Evolutionary conservation across 805 yeast species (phyloP).

Genomic region (Hanseniaspora lachancei): DNA sequence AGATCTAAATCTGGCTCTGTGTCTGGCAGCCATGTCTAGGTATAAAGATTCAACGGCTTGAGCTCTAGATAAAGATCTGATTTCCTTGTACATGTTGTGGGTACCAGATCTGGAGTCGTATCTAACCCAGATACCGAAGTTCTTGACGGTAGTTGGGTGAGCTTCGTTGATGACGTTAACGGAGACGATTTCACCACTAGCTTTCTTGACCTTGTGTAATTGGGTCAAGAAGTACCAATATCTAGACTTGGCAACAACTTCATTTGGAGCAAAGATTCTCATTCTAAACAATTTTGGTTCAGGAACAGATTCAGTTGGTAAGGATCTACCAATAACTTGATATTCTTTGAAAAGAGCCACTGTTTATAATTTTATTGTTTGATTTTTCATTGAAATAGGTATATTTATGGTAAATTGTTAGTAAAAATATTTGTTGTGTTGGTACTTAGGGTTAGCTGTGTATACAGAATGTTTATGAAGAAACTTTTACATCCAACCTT

Average conservation of each 20-base stretch:
- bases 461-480: background rate
- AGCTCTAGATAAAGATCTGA: slow-evolving; percentile 98
- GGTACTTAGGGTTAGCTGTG: background rate
- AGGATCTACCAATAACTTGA: slow-evolving; percentile 99
- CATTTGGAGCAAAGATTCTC: slow-evolving; percentile 99
- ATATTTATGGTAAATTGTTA: slow-evolving; percentile 1
- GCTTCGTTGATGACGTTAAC: slow-evolving; percentile 84
- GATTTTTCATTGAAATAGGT: background rate
- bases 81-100: slow-evolving; percentile 99
- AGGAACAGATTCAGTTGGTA: slow-evolving; percentile 97
- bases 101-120: slow-evolving; percentile 99
- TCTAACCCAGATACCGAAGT: slow-evolving; percentile 99
- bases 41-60: slow-evolving; percentile 97
- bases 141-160: slow-evolving; percentile 98
- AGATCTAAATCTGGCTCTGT: slow-evolving; percentile 99
- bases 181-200: slow-evolving; percentile 97
- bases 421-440: background rate
- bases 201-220: slow-evolving; percentile 98
- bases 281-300: slow-evolving; percentile 99
- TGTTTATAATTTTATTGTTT: slow-evolving; percentile 19
- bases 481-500: background rate
- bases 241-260: slow-evolving; percentile 99
- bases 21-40: slow-evolving; percentile 99
- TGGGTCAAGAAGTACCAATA: slow-evolving; percentile 99
- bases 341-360: slow-evolving; percentile 98